Evolutionary conservation across 2,329 filamentous ascomycete genomes (phyloP), one percentile per base, ranked within the genome.

Genomic region (Thielaviopsis ethacetica): DNA sequence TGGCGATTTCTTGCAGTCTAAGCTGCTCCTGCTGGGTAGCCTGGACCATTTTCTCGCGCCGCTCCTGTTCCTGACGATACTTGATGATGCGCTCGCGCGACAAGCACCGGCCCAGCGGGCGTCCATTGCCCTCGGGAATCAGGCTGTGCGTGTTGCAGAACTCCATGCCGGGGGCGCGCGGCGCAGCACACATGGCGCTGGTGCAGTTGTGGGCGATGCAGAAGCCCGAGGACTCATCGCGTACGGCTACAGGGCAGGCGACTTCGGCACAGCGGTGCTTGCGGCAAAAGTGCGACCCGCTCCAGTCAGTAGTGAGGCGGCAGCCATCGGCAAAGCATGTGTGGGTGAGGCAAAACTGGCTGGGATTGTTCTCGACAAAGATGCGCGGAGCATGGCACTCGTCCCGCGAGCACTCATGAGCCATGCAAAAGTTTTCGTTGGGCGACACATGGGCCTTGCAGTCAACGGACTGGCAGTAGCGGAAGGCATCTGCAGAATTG

Each of bases 401-500:
- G 5, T 53, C 22, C 10, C 5, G 15, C 3, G 22, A 15, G 57
- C 62, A 63, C 44, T 59, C 49, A 10, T 63, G 62, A 21, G 44
- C 51, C 9, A 19, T 12, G 5, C 62, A 63, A 44, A 58, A 60
- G 9, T 22, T 47, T 1, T 34, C 19, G 26, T 26, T 54, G 19
- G 52, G 49, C 12, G 6, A 59, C 22, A 62, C 22, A 13, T 26
- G 17, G 17, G 22, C 19, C 17, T 1, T n/a, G 50, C 62, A 63
- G 1, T 50, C 55, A 1, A 50, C 1, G 9, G 41, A 19, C 1
- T 26, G 12, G 22, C 51, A 53, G 22, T 26, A 26, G 21, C 27
- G 3, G 13, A 17, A 19, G 9, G 13, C 15, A 27, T 53, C 51
- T 53, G 22, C 30, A 34, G n/a, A 3, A 49, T 19, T 21, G n/a